Evolutionary conservation across 306 rosid species (phyloP), one percentile per base, ranked within the genome.

Genomic region (Casuarina equisetifolia): DNA sequence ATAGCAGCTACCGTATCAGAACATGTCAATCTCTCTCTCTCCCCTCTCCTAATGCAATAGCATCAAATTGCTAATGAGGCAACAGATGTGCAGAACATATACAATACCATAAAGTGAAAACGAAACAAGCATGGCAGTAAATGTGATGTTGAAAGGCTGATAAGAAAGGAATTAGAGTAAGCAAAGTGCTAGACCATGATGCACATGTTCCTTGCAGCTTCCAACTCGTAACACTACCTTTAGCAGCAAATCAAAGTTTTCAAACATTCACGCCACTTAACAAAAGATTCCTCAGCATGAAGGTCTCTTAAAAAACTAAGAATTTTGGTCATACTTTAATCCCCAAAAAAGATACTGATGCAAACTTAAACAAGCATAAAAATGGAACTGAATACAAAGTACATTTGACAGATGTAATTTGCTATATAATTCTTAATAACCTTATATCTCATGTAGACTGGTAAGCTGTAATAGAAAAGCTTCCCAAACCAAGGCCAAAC

Each of bases 1-100:
- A 70, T 67, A 36, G 48, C 61, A 84, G 64, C 49, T 49, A 79
- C 36, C 32, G 75, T 44, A 73, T 89, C 74, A 83, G 72, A 75
- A 72, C 66, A 71, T 9, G 74, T 61, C 38, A 78, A 70, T 51
- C 55, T 72, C 74, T 72, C 68, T 36, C 61, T 66, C 79, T 63
- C 43, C 54, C 36, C n/a, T 61, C 35, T 61, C 51, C n/a, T 4
- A 40, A 9, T 68, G 13, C 72, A 68, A 35, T 68, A 44, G n/a
- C 52, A 68, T 68, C 72, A 61, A 32, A 43, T 38, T 61, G 12
- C 45, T 19, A 58, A 57, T 54, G 44, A 40, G 44, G 69, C 40
- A 3, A 74, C 52, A 4, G 38, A 36, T 35, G 44, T 3, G 12
- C 12, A 57, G 69, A 62, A 53, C 5, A 17, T 53, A 53, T 4